Evolutionary conservation across 2,329 filamentous ascomycete genomes (phyloP), one percentile per base, ranked within the genome.

Genomic region (Fusarium sp.): DNA sequence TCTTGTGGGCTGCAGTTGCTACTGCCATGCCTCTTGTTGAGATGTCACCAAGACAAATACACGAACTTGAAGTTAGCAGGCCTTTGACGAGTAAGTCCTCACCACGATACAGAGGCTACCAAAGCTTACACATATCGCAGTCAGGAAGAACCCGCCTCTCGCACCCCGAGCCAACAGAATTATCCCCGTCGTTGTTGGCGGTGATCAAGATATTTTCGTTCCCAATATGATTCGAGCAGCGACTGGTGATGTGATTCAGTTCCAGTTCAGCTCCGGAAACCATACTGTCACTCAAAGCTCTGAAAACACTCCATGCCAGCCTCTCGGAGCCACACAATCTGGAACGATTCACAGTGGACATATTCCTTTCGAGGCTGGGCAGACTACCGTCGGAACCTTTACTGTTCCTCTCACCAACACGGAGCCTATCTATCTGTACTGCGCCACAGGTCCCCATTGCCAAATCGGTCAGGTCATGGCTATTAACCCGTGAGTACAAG

Each of bases 401-500:
- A 83, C 80, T 58, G 79, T 87, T 72, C 78, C 79, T 13, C 74
- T 87, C 20, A 80, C 79, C 28, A 80, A 77, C 59, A 78, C 80
- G 0, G 78, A 82, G 4, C 79, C 84, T 8, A 81, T 86, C 60
- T 87, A 84, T 73, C 65, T 85, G 31, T 87, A 86, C 73, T 87
- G 85, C 58, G 82, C 84, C 1, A 82, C 82, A 4, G 80, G 77
- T 0, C 81, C 80, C 5, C 84, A 87, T 60, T 87, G 85, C 44
- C 81, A 85, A 69, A 73, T 71, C 11, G 85, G 84, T 10, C 85
- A 86, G 78, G 80, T 84, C 28, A 81, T 85, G 76, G 80, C 85
- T 8, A 80, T 87, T 38, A 87, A 87, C 60, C 81, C 82, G 80
- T 81, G 57, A 63, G 79, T 70, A 0, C 4, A 5, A 5, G 18